These are phyloP conservation scores for Moesziomyces globuligerus DNA, from an alignment of 1,284 basidiomycete species.

Conservation along the genomic window DNA sequence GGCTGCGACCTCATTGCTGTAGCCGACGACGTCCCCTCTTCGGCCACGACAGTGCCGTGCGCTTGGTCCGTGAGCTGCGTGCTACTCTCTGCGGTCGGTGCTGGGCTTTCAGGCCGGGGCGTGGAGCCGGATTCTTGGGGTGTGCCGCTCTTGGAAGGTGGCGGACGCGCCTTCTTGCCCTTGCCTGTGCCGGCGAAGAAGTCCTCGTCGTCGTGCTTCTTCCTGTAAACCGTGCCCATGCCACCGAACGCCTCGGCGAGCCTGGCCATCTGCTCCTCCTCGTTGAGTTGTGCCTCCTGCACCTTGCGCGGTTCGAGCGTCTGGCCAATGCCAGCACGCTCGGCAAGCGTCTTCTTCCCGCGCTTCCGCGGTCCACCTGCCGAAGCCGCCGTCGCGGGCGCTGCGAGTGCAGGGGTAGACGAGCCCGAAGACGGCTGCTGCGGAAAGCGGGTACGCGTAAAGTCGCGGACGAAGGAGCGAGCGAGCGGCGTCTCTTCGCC, in stretches of 20 bases:
- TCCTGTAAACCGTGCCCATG: conserved; percentile 41
- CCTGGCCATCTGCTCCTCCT: conserved; percentile 33
- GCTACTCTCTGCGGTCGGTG: not conserved
- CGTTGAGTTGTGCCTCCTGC: conserved; percentile 4
- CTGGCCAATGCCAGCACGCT: conserved; percentile 35
- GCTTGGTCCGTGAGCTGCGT: not conserved
- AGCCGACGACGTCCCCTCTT: conserved; percentile 7
- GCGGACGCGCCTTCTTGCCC: conserved; percentile 25
- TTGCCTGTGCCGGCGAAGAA: conserved; percentile 35
- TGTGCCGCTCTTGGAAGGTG: not conserved
- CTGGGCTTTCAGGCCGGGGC: not conserved
- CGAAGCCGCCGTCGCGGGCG: not conserved
- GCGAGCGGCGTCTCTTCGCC: conserved; percentile 32
- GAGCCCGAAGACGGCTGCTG: conserved; percentile 10
- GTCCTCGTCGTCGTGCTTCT: conserved; percentile 35
- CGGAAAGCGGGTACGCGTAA: conserved; percentile 32
- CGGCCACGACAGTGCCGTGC: not conserved
- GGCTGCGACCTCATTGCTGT: conserved; percentile 11
- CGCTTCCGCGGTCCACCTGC: conserved; percentile 13
- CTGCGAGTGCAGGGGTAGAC: conserved; percentile 4
- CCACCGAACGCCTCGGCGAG: conserved; percentile 40
- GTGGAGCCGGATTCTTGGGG: not conserved
- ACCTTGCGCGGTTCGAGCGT: conserved; percentile 28
- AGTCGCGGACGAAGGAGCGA: conserved; percentile 37
- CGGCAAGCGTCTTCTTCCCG: conserved; percentile 35